A percentile compares a stretch with the other conserved stretches of the same genome.
phyloP scores from a whole-genome alignment of 805 yeast genomes.

The Teunomyces aglyptinius region DNA sequence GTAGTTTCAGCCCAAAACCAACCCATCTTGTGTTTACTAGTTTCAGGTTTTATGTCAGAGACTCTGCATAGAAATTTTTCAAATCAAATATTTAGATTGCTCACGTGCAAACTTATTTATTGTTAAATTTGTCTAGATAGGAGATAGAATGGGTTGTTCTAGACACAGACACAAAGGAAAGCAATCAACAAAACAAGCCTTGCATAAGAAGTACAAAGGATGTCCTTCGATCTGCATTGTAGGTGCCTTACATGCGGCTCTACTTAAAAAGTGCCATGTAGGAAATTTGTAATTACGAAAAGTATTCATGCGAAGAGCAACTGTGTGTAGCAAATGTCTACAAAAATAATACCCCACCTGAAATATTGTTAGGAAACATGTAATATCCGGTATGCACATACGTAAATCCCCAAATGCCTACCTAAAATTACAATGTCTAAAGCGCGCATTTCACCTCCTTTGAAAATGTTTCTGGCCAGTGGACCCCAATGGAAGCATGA shows the following conservation, averaged over 20 bases:
- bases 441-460: constrained; percentile 3
- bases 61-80: constrained; percentile 1
- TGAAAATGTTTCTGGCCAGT: not conserved
- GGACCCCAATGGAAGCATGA: not conserved
- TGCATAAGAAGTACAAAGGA: no score
- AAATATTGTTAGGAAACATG: no score
- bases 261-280: no score
- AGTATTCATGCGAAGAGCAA: not conserved
- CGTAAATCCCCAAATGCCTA: not conserved
- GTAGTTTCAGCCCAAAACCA: constrained; percentile 78
- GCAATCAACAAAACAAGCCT: no score
- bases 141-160: no score
- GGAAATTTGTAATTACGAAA: not conserved
- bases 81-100: not conserved
- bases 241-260: no score
- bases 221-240: no score
- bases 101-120: not conserved
- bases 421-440: not conserved
- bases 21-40: constrained; percentile 52
- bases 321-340: not conserved
- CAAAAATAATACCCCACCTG: not conserved
- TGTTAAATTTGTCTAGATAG: not conserved
- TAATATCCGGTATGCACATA: no score
- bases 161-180: no score
- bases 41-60: not conserved